phyloP scores from a whole-genome alignment of 2,329 filamentous ascomycete species.

The Penicillium sp. region DNA sequence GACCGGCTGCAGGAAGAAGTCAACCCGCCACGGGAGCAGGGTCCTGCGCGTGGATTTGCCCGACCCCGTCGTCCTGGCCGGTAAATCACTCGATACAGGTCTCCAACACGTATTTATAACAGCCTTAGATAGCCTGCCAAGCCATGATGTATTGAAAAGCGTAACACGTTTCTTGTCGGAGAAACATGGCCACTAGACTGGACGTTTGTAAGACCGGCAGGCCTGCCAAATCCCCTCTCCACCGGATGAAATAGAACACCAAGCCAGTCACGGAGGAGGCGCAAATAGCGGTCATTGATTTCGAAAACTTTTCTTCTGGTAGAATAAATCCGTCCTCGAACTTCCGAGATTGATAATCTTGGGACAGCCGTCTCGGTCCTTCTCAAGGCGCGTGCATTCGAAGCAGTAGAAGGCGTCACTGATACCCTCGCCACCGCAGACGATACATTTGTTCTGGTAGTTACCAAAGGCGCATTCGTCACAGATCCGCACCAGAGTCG shows the following conservation, averaged over 20 bases:
- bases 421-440: conserved; percentile 96
- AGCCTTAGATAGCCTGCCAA: conserved; percentile 6
- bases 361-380: conserved; percentile 93
- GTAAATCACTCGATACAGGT: conserved; percentile 24
- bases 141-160: background rate
- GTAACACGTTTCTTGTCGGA: conserved; percentile 3
- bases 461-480: conserved; percentile 99
- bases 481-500: conserved; percentile 95
- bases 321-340: conserved; percentile 85
- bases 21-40: conserved; percentile 46
- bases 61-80: conserved; percentile 60
- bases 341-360: conserved; percentile 99
- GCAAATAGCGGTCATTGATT: conserved; percentile 35
- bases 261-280: conserved; percentile 7
- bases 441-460: conserved; percentile 99
- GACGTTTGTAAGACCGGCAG: conserved; percentile 3
- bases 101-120: conserved; percentile 1
- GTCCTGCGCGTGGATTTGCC: conserved; percentile 53
- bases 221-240: conserved; percentile 8
- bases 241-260: conserved; percentile 5
- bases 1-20: conserved; percentile 53
- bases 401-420: conserved; percentile 99
- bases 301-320: conserved; percentile 62
- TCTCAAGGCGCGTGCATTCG: conserved; percentile 93
- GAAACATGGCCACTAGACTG: background rate